Evolutionary conservation across 495 filamentous ascomycete species (phyloP).

Genomic region (Penicillium antarcticum): DNA sequence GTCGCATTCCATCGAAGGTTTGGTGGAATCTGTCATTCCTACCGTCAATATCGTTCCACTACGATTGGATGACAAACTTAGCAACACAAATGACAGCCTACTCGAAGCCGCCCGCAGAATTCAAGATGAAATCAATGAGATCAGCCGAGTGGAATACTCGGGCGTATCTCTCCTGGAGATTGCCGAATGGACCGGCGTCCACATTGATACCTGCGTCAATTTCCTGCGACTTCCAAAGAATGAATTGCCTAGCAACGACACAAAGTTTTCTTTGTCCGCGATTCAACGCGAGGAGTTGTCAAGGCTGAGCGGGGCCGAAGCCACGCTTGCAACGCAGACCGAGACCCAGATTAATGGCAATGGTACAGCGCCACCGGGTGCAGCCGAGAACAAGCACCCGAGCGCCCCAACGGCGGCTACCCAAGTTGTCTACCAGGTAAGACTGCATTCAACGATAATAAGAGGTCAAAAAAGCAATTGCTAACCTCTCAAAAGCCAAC

Average conservation of each 20-base stretch:
- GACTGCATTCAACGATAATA: slow-evolving; percentile 2
- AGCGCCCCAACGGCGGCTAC: slow-evolving; percentile 11
- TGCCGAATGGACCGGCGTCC: slow-evolving; percentile 35
- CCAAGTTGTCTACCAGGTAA: slow-evolving; percentile 17
- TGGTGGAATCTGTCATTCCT: slow-evolving; percentile 26
- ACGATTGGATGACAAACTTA: slow-evolving; percentile 21
- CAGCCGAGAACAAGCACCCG: not conserved
- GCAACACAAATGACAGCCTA: slow-evolving; percentile 11
- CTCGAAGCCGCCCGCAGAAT: slow-evolving; percentile 23
- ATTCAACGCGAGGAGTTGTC: slow-evolving; percentile 11
- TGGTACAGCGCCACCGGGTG: slow-evolving; percentile 4
- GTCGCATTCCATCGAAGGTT: slow-evolving; percentile 23
- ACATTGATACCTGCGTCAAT: slow-evolving; percentile 33
- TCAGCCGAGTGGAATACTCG: slow-evolving; percentile 28
- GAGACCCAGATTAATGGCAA: slow-evolving; percentile 9
- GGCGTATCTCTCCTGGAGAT: slow-evolving; percentile 32
- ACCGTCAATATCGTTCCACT: slow-evolving; percentile 38
- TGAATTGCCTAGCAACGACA: slow-evolving; percentile 2
- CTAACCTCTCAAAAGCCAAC: slow-evolving; percentile 26
- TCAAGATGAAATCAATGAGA: slow-evolving; percentile 29
- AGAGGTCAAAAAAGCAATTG: slow-evolving; percentile 15
- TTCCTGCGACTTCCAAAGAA: slow-evolving; percentile 31
- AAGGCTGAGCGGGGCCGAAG: not conserved
- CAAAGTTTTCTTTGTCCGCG: slow-evolving; percentile 9
- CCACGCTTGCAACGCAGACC: not conserved